These are phyloP conservation scores for Cyamopsis tetragonoloba DNA, from an alignment of 306 rosid species.

Conservation along the genomic window DNA sequence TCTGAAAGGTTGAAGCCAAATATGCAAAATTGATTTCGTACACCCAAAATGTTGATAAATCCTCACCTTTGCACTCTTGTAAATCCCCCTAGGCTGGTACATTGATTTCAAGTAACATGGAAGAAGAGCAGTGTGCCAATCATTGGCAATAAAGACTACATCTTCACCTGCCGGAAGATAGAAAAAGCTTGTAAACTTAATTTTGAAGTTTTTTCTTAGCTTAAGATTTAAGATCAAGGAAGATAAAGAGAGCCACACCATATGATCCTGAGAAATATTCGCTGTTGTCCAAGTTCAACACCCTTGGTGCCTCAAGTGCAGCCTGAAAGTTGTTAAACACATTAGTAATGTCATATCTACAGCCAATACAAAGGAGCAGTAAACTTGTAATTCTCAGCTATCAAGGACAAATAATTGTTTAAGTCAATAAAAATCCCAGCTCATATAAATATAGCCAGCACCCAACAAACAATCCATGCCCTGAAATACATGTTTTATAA, in stretches of 20 bases:
- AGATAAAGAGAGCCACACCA: constrained; percentile 42
- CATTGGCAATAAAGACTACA: constrained; percentile 62
- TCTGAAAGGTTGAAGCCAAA: background rate
- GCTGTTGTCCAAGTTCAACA: constrained; percentile 55
- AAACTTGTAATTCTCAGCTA: background rate
- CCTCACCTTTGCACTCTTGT: constrained; percentile 47
- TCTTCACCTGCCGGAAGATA: constrained; percentile 56
- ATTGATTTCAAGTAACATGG: constrained; percentile 69
- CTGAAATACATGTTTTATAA: background rate
- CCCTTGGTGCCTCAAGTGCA: constrained; percentile 78
- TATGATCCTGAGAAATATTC: constrained; percentile 70
- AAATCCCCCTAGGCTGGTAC: constrained; percentile 54
- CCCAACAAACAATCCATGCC: background rate
- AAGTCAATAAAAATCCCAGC: background rate
- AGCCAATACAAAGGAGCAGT: background rate
- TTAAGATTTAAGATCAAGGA: constrained; percentile 2
- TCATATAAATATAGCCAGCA: background rate
- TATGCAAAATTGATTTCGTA: background rate
- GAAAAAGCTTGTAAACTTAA: constrained; percentile 11
- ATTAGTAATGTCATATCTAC: constrained; percentile 11
- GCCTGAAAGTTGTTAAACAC: constrained; percentile 47
- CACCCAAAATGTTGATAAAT: constrained; percentile 2
- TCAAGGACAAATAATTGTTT: background rate
- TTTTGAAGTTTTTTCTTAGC: background rate
- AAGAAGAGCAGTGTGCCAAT: constrained; percentile 74